A percentile compares a stretch with the other conserved stretches of the same genome.
phyloP scores from a whole-genome alignment of 805 yeast species.

The Cyberlindnera euphorbiae region DNA sequence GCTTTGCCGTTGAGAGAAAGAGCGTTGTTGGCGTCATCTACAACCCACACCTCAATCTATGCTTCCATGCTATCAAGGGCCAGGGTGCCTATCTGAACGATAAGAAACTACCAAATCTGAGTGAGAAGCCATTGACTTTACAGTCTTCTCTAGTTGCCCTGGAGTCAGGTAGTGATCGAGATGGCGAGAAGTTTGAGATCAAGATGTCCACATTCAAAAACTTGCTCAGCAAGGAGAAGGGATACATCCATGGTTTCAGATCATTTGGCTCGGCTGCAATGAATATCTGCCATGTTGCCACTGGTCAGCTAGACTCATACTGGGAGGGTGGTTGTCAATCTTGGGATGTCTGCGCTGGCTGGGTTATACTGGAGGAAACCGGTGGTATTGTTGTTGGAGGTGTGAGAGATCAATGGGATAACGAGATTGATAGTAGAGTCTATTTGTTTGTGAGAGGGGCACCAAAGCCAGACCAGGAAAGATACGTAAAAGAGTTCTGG shows the following conservation, averaged over 20 bases:
- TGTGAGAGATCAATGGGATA: conserved; percentile 42
- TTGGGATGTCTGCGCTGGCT: conserved; percentile 70
- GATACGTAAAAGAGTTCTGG: conserved; percentile 48
- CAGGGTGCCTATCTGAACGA: conserved; percentile 51
- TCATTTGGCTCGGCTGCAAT: conserved; percentile 62
- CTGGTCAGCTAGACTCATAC: conserved; percentile 55
- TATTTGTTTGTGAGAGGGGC: conserved; percentile 57
- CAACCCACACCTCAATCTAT: conserved; percentile 50
- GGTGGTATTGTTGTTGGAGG: conserved; percentile 58
- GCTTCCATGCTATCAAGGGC: conserved; percentile 52
- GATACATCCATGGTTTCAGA: conserved; percentile 57
- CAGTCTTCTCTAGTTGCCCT: conserved; percentile 52
- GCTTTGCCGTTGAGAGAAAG: conserved; percentile 42
- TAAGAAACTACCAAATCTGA: conserved; percentile 27
- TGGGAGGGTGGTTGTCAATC: conserved; percentile 71
- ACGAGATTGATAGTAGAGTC: conserved; percentile 46
- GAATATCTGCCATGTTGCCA: conserved; percentile 53
- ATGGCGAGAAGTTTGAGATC: conserved; percentile 44
- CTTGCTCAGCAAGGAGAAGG: conserved; percentile 45
- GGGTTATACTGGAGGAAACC: conserved; percentile 55
- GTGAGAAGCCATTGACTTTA: conserved; percentile 34
- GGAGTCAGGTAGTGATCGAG: conserved; percentile 59
- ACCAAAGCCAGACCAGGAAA: conserved; percentile 34
- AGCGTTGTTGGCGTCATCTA: conserved; percentile 64
- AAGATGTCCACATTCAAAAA: conserved; percentile 45